Conservation (phyloP, 371 early-diverging fungal species). For the Lichtheimia hyalospora region DNA sequence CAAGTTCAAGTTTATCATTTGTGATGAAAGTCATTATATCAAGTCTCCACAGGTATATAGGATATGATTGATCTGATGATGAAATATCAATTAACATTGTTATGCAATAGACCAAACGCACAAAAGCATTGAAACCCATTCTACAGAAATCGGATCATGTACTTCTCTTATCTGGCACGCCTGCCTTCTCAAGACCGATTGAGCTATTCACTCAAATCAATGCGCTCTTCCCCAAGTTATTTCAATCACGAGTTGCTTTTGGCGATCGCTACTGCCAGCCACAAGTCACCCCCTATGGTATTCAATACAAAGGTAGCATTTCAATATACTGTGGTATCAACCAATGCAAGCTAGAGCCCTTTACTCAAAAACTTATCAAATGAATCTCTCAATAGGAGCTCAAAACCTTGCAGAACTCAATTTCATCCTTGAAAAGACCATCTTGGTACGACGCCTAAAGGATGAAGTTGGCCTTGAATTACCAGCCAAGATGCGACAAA, state of each 20-base stretch:
- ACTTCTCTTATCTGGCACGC: slow-evolving; percentile 59
- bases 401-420: slow-evolving; percentile 59
- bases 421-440: slow-evolving; percentile 43
- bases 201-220: slow-evolving; percentile 62
- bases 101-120: slow-evolving; percentile 40
- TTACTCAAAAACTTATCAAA: too few species aligned
- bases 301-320: slow-evolving; percentile 25
- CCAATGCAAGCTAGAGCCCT: too few species aligned
- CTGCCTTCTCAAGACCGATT: slow-evolving; percentile 58
- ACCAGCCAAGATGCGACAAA: slow-evolving; percentile 46
- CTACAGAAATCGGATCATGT: slow-evolving; percentile 37
- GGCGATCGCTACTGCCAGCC: slow-evolving; percentile 62
- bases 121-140: slow-evolving; percentile 47
- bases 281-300: slow-evolving; percentile 12
- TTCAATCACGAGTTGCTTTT: slow-evolving; percentile 41
- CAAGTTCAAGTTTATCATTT: slow-evolving; percentile 28
- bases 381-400: slow-evolving; percentile 24
- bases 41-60: slow-evolving; percentile 40
- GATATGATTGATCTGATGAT: not conserved
- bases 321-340: too few species aligned
- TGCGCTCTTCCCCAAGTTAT: slow-evolving; percentile 38
- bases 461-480: slow-evolving; percentile 52
- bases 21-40: slow-evolving; percentile 58
- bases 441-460: slow-evolving; percentile 62
- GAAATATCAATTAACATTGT: not conserved